Evolutionary conservation across 345 rosid species (phyloP).

Genomic region (Isatis tinctoria): DNA sequence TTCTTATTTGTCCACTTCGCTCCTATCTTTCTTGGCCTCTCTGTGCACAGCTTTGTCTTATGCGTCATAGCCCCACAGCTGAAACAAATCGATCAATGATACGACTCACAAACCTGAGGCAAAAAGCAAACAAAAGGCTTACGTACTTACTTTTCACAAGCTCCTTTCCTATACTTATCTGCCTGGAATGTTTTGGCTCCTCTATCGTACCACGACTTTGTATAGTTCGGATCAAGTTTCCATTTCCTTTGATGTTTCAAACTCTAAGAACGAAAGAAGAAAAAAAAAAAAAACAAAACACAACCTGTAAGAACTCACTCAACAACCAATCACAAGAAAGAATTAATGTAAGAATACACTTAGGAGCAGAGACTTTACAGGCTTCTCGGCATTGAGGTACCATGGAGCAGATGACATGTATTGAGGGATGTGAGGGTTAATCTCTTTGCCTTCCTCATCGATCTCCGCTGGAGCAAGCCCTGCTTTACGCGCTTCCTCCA

Average conservation of each 20-base stretch:
- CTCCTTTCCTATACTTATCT: slow-evolving; percentile 39
- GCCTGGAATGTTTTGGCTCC: background rate
- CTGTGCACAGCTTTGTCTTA: slow-evolving; percentile 57
- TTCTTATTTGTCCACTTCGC: slow-evolving; percentile 64
- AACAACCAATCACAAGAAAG: background rate
- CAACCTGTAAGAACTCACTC: background rate
- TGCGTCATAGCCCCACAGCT: slow-evolving; percentile 92
- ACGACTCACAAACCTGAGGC: background rate
- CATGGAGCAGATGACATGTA: background rate
- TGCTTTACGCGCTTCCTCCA: background rate
- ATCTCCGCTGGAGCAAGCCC: background rate
- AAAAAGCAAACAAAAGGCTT: background rate
- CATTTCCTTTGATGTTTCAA: background rate
- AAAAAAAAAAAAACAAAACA: background rate
- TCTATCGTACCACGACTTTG: background rate
- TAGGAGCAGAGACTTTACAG: background rate
- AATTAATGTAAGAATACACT: background rate
- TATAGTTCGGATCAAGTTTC: background rate
- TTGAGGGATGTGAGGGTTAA: background rate
- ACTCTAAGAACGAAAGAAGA: background rate
- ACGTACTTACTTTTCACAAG: slow-evolving; percentile 52
- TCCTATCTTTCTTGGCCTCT: slow-evolving; percentile 67
- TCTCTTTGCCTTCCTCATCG: background rate
- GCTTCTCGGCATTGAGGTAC: background rate
- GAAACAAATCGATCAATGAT: background rate